Evolutionary conservation across 139 green algal species (phyloP).

Genomic region (Chlorella sp.): DNA sequence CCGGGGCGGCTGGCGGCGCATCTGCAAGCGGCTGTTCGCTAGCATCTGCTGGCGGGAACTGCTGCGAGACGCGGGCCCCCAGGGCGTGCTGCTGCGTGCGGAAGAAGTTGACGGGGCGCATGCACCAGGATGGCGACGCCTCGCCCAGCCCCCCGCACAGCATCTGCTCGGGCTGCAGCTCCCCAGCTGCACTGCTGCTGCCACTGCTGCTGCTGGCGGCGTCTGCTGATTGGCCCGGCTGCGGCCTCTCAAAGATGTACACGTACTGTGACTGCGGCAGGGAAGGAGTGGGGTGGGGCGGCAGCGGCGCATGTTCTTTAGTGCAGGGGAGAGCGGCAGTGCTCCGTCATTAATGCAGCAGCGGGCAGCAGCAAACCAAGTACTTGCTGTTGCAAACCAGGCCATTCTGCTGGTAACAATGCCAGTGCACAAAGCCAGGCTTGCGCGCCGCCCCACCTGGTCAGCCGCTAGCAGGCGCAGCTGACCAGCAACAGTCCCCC

Average conservation of each 20-base stretch:
- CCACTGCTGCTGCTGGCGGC: background rate
- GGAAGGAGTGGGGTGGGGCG: too few species aligned
- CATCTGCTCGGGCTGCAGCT: slow-evolving; percentile 1
- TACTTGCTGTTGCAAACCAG: too few species aligned
- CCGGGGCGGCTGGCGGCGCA: background rate
- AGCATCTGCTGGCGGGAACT: background rate
- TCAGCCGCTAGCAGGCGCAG: slow-evolving; percentile 33
- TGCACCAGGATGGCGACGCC: slow-evolving; percentile 3
- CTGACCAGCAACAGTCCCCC: slow-evolving; percentile 31
- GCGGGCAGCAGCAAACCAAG: too few species aligned
- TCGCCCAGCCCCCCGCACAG: background rate
- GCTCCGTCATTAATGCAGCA: too few species aligned
- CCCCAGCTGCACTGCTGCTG: background rate
- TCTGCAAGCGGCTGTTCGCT: background rate
- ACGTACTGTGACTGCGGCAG: slow-evolving; percentile 24
- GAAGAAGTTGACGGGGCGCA: slow-evolving; percentile 29
- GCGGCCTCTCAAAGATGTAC: slow-evolving; percentile 36
- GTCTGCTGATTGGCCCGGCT: background rate
- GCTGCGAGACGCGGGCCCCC: background rate
- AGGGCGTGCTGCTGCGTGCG: background rate
- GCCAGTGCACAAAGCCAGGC: too few species aligned
- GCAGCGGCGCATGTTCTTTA: too few species aligned
- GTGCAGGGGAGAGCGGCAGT: too few species aligned
- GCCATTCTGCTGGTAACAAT: too few species aligned
- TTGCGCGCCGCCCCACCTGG: background rate